These are phyloP conservation scores for Gynostemma pentaphyllum DNA, from an alignment of 306 rosid genomes.

Conservation along the genomic window DNA sequence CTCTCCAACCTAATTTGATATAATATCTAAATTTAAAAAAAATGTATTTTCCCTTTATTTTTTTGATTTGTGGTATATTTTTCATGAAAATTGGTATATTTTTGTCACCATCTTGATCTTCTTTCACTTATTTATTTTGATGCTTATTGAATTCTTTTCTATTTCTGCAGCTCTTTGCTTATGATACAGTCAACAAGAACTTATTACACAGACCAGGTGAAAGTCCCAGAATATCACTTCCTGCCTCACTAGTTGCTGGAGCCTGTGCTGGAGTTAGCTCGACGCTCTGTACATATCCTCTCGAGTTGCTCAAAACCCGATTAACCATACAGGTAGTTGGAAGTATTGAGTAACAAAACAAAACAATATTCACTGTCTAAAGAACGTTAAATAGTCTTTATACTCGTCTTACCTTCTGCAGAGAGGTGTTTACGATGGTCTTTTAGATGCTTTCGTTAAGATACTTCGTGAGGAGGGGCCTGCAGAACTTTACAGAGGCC, in stretches of 20 bases:
- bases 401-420: constrained; percentile 22
- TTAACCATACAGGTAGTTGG: constrained; percentile 73
- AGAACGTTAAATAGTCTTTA: background rate
- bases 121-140: background rate
- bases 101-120: too few species aligned
- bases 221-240: constrained; percentile 51
- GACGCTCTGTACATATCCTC: constrained; percentile 79
- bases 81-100: too few species aligned
- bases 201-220: constrained; percentile 71
- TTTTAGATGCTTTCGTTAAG: constrained; percentile 74
- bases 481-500: constrained; percentile 79
- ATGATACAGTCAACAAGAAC: constrained; percentile 78
- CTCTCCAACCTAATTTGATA: too few species aligned
- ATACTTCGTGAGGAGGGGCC: constrained; percentile 80
- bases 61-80: too few species aligned
- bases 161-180: constrained; percentile 80
- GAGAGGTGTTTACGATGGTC: constrained; percentile 72
- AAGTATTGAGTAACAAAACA: background rate
- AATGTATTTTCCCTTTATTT: too few species aligned
- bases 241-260: constrained; percentile 89
- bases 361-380: background rate
- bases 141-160: background rate
- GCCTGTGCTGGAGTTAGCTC: constrained; percentile 99
- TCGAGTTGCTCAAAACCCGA: constrained; percentile 84
- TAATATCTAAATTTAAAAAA: too few species aligned